Base-by-base conservation (phyloP, 2,329 filamentous ascomycete genomes). In the Sarocladiaceae sp. region DNA sequence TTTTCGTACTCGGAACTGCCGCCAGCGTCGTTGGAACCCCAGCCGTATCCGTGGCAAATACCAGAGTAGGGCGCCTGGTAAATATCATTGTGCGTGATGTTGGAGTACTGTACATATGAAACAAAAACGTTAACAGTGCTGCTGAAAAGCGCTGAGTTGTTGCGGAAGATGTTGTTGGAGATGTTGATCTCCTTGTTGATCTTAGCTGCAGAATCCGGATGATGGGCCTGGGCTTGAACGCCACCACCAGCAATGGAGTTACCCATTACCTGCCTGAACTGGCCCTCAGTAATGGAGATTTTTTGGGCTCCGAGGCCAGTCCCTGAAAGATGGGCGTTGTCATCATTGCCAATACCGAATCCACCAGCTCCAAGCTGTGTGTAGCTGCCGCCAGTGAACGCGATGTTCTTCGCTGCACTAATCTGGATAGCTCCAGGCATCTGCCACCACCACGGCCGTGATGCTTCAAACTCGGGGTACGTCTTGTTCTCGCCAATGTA, bases 321-420 rank as follows among this genome's bases (percentile, higher is more conserved):
- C 6, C 40, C 40, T 16, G 40, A 9, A 6, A 31, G 3, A 19
- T 43, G 40, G 7, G 40, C 40, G 21, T 43, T 43, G 16, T 31
- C 27, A 20, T 43, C 40, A 18, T 43, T 43, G 40, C 40, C 40
- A 26, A 43, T 43, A 26, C 40, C 40, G 16, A 43, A 13, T 6
- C 40, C 40, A 13, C 37, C 37, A 16, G 23, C 40, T 18, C 40
- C 24, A 6, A 33, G 24, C 26, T 31, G 40, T 13, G 26, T 32
- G 19, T 27, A 31, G 24, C 40, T 32, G 9, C 24, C 40, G 18
- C 26, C 18, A 4, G n/a, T 10, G 21, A 43, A 32, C 24, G 12
- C 4, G n/a, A 43, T 33, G 24, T 32, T 32, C 6, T 19, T 23
- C 4, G 26, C 40, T 13, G 40, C 40, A 32, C 40, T 43, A 16